These are phyloP conservation scores for Pseudogymnoascus verrucosus DNA, from an alignment of 2,329 filamentous ascomycete genomes.

Conservation along the genomic window DNA sequence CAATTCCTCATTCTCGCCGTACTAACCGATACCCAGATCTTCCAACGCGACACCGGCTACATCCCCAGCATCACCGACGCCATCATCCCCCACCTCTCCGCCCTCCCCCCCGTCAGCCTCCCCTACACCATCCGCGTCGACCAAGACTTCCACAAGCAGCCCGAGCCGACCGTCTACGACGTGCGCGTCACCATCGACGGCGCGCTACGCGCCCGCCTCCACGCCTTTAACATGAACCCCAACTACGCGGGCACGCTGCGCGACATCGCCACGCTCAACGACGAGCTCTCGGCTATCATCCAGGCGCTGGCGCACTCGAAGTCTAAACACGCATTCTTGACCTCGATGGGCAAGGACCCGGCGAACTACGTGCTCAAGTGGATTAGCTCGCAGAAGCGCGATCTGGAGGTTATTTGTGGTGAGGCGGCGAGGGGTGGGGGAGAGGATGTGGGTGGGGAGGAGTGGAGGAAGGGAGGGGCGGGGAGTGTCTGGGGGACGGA, in stretches of 20 bases:
- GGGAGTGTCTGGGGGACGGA: constrained; percentile 57
- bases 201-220: constrained; percentile 61
- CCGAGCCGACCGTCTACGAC: constrained; percentile 80
- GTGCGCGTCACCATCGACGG: constrained; percentile 79
- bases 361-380: constrained; percentile 78
- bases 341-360: constrained; percentile 69
- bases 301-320: constrained; percentile 79
- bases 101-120: constrained; percentile 74
- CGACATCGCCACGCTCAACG: constrained; percentile 70
- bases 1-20: background rate
- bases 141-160: constrained; percentile 66
- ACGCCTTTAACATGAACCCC: constrained; percentile 59
- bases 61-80: constrained; percentile 81
- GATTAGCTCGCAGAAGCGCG: constrained; percentile 84
- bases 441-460: constrained; percentile 49
- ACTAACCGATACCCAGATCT: constrained; percentile 45
- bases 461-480: constrained; percentile 59
- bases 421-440: constrained; percentile 60
- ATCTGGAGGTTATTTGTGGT: constrained; percentile 80
- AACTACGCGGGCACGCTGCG: constrained; percentile 65
- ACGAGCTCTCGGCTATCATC: constrained; percentile 74
- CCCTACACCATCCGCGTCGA: constrained; percentile 93
- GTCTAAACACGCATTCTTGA: constrained; percentile 84
- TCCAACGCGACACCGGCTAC: constrained; percentile 66
- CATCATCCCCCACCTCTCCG: constrained; percentile 67